phyloP scores from a whole-genome alignment of 345 rosid genomes.

The Camelina sativa region DNA sequence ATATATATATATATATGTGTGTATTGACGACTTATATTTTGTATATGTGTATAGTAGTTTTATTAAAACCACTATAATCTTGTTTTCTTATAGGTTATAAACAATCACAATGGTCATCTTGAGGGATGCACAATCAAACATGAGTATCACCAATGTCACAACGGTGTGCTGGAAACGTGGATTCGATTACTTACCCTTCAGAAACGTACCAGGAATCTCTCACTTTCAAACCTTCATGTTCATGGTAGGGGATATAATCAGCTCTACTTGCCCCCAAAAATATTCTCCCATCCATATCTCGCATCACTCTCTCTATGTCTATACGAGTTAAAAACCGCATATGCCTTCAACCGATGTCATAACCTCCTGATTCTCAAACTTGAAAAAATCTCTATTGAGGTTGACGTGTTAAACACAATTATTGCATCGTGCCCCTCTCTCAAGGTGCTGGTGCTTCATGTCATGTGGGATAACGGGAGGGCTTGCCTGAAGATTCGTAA shows the following conservation, averaged over 20 bases:
- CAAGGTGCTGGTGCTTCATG: neutral
- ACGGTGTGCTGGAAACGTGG: constrained; percentile 19
- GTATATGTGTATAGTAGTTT: neutral
- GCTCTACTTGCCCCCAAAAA: neutral
- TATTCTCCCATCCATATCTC: constrained; percentile 15
- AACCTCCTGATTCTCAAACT: constrained; percentile 16
- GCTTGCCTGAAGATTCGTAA: constrained; percentile 23
- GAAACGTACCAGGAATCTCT: constrained; percentile 11
- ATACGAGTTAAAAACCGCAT: neutral
- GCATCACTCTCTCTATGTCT: neutral
- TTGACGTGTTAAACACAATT: constrained; percentile 13
- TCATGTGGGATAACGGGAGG: neutral
- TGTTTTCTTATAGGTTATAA: constrained; percentile 22
- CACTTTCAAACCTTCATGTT: neutral
- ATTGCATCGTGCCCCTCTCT: constrained; percentile 27
- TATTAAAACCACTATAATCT: neutral
- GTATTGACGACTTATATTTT: neutral
- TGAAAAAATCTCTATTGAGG: neutral
- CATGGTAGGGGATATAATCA: neutral
- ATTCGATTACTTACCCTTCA: neutral
- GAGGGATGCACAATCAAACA: neutral
- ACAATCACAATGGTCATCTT: constrained; percentile 13
- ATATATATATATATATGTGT: no score
- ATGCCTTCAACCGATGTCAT: constrained; percentile 6
- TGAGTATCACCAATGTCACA: neutral